Evolutionary conservation across 1,284 basidiomycete species (phyloP).

Genomic region (Takashimella koratensis): DNA sequence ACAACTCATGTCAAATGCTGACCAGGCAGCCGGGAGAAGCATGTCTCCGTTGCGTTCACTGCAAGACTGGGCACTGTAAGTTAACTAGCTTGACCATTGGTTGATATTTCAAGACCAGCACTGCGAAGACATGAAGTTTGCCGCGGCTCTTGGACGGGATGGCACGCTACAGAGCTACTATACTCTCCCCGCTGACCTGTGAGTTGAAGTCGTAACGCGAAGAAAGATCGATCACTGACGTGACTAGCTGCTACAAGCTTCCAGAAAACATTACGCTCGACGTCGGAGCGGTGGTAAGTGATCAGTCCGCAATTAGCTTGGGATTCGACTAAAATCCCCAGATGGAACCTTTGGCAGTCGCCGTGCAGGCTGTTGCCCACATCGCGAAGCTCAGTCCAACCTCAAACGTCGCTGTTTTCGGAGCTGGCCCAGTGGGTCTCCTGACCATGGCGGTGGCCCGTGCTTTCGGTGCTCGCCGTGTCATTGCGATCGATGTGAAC

Average conservation of each 20-base stretch:
- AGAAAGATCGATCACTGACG: not conserved
- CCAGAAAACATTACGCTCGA: constrained; percentile 38
- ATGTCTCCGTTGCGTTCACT: constrained; percentile 30
- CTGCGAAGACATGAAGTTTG: constrained; percentile 39
- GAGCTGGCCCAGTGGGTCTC: constrained; percentile 81
- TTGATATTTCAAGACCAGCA: constrained; percentile 68
- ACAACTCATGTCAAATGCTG: not conserved
- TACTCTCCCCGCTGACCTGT: constrained; percentile 37
- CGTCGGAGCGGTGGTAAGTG: constrained; percentile 56
- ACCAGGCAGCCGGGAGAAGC: constrained; percentile 53
- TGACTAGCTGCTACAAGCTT: constrained; percentile 23
- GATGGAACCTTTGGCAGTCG: constrained; percentile 79
- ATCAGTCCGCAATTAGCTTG: no score
- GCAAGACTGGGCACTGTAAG: constrained; percentile 67
- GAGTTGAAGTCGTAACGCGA: not conserved
- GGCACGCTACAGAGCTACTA: constrained; percentile 83
- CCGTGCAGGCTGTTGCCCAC: constrained; percentile 76
- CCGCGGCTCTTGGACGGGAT: constrained; percentile 76
- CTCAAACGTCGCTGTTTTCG: constrained; percentile 73
- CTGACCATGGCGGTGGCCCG: constrained; percentile 85
- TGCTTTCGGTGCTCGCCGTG: constrained; percentile 71
- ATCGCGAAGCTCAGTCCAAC: constrained; percentile 67
- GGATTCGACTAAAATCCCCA: constrained; percentile 1
- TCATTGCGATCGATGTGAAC: constrained; percentile 76
- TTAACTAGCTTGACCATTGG: constrained; percentile 24